These are phyloP conservation scores for Rehmannia glutinosa DNA, from an alignment of 257 asterid genomes.

Conservation along the genomic window DNA sequence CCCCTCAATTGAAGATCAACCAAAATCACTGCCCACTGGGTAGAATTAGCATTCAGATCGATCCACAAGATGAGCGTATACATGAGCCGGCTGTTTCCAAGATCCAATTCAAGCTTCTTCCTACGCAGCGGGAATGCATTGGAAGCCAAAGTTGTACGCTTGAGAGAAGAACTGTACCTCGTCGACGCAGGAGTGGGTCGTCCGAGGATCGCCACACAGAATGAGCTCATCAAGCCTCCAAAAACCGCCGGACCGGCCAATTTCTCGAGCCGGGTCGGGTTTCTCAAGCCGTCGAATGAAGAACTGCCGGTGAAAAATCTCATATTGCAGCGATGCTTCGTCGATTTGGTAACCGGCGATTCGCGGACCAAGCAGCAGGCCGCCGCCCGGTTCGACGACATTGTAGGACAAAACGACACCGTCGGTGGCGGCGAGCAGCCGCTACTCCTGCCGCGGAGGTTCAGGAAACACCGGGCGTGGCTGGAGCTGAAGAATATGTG, in stretches of 20 bases:
- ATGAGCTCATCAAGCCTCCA: constrained; percentile 30
- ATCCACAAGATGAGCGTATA: constrained; percentile 37
- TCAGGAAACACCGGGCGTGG: constrained; percentile 38
- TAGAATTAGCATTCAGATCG: not conserved
- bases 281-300: constrained; percentile 27
- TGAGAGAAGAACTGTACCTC: constrained; percentile 37
- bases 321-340: constrained; percentile 46
- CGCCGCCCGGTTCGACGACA: constrained; percentile 36
- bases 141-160: constrained; percentile 36
- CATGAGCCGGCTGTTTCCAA: constrained; percentile 42
- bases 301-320: constrained; percentile 21
- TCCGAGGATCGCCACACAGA: constrained; percentile 32
- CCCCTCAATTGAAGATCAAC: not conserved
- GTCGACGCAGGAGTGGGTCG: constrained; percentile 43
- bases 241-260: constrained; percentile 21
- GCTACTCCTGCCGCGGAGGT: constrained; percentile 48
- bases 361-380: constrained; percentile 30
- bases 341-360: constrained; percentile 48
- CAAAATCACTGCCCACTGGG: no score
- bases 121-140: constrained; percentile 39
- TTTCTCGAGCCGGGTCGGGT: constrained; percentile 35
- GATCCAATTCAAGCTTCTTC: constrained; percentile 48
- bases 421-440: constrained; percentile 41
- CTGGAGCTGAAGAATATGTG: constrained; percentile 35
- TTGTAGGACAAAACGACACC: constrained; percentile 33